Base-by-base conservation (phyloP, 1,139 yeast genomes). In the Magnusiomyces suaveolens region DNA sequence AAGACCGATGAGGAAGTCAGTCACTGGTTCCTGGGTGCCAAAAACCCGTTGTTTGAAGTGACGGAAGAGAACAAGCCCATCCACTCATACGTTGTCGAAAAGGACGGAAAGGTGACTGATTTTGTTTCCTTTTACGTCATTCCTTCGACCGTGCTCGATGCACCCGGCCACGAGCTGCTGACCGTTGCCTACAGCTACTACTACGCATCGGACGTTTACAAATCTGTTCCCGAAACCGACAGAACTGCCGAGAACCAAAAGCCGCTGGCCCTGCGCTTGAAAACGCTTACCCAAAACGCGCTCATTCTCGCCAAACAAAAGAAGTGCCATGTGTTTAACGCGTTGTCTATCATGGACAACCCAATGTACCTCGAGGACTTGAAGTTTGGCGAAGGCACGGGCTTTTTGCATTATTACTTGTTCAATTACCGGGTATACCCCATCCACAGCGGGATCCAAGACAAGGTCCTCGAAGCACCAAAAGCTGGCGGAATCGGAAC, bases 341-440 rank as follows among this genome's bases (percentile, higher is more conserved):
- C 97, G 18, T 76, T 92, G 58, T 83, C 97, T 0, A 77, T 89
- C 14, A 95, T 90, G 71, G 98, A 92, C 67, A 94, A 92, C 67
- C 79, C 89, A 10, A 72, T 83, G 57, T 88, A 92, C 71, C 74
- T 92, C 62, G 84, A 87, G 43, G 83, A 85, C 52, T 77, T 87
- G 70, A 87, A 88, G 68, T 92, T 94, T 69, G 97, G 96, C 25
- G 80, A 82, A 51, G 99, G 99, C 48, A 97, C 92, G 68, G 99
- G 98, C 0, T 80, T 80, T 67, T 77, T 92, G 66, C 87, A 92
- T 71, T 94, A 85, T 69, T 92, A 92, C 67, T 73, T 94, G 64
- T 94, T 92, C 77, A 92, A 92, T 69, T 92, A 90, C 74, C 83
- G 77, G 66, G 83, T 94, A 4, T 82, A 81, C 72, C 90, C 89